phyloP scores from a whole-genome alignment of 2,329 filamentous ascomycete genomes.

The Chalara sp. region DNA sequence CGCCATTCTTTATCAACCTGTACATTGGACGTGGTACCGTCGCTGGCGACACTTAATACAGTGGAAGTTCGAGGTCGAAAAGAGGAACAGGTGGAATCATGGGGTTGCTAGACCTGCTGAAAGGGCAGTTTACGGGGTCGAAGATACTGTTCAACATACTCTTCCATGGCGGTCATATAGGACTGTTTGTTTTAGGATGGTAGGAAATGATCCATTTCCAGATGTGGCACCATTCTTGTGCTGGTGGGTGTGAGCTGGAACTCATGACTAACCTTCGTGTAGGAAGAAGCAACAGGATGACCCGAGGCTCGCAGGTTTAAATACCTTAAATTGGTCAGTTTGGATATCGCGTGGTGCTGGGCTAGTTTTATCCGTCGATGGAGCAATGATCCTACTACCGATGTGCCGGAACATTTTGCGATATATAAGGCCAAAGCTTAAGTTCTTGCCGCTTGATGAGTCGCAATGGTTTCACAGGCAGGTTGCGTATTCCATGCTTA shows the following conservation, averaged over 20 bases:
- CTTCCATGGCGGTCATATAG: conserved; percentile 75
- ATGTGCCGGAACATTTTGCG: conserved; percentile 91
- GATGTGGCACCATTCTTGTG: no score
- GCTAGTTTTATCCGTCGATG: conserved; percentile 76
- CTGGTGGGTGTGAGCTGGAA: background rate
- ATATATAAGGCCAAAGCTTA: conserved; percentile 77
- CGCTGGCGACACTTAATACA: background rate
- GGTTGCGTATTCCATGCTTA: conserved; percentile 78
- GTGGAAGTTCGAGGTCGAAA: conserved; percentile 3
- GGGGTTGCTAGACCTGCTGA: conserved; percentile 29
- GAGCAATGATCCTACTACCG: conserved; percentile 80
- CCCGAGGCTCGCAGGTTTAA: conserved; percentile 64
- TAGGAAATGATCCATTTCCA: conserved; percentile 36
- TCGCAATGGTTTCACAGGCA: conserved; percentile 96
- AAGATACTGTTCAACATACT: conserved; percentile 76
- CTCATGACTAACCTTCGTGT: conserved; percentile 20
- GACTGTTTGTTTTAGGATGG: conserved; percentile 81
- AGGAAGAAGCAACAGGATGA: conserved; percentile 77
- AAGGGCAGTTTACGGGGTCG: conserved; percentile 59
- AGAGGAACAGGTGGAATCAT: conserved; percentile 17
- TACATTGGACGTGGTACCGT: background rate
- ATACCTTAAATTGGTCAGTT: conserved; percentile 78
- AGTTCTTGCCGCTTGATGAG: conserved; percentile 90
- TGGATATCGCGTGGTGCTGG: conserved; percentile 96
- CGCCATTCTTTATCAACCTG: background rate